These are phyloP conservation scores for Calonectria hongkongensis DNA, from an alignment of 2,329 filamentous ascomycete genomes.

Conservation along the genomic window DNA sequence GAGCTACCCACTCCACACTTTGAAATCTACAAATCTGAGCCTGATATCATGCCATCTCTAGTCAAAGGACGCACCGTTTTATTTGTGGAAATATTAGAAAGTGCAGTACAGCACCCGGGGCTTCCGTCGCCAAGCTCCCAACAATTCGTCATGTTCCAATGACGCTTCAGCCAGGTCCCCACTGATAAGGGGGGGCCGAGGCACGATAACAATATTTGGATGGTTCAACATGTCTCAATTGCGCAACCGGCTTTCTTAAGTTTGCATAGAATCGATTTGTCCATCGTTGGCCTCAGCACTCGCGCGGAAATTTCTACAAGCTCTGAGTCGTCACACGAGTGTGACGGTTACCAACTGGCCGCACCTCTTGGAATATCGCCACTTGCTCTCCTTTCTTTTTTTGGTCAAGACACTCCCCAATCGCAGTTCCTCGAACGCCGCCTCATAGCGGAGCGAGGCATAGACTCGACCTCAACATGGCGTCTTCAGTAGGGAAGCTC, in stretches of 20 bases:
- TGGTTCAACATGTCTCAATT: constrained; percentile 24
- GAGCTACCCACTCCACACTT: background rate
- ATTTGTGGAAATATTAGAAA: background rate
- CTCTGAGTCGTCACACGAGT: background rate
- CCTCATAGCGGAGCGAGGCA: background rate
- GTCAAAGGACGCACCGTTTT: background rate
- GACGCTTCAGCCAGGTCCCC: constrained; percentile 37
- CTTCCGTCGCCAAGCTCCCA: constrained; percentile 29
- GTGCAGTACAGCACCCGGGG: background rate
- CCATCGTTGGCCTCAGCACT: background rate
- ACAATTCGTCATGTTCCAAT: constrained; percentile 38
- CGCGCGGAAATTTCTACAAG: background rate
- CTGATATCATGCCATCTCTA: background rate
- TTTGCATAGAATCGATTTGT: background rate
- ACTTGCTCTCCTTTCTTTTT: background rate
- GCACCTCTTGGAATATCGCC: background rate
- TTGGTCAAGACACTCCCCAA: background rate
- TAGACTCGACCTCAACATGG: constrained; percentile 51
- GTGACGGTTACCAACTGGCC: background rate
- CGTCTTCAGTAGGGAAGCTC: constrained; percentile 59
- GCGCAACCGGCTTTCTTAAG: background rate
- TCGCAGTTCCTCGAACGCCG: background rate
- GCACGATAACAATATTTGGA: constrained; percentile 38
- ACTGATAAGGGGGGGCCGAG: constrained; percentile 48
- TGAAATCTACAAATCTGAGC: background rate